Base-by-base conservation (phyloP, 148 eudicot species). In the Chenopodium quinoa region DNA sequence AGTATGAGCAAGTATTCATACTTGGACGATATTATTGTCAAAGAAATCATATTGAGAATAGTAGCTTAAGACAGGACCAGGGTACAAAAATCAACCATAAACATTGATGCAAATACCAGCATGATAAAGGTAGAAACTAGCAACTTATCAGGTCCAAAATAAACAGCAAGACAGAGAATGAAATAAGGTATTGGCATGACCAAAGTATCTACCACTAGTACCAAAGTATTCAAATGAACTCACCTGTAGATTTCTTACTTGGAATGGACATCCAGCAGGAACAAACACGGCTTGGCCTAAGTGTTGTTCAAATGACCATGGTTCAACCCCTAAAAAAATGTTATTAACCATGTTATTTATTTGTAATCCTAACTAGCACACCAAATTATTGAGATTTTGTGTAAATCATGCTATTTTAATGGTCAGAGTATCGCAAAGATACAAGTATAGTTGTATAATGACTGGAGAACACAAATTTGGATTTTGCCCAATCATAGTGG, bases 261-360 rank as follows among this genome's bases (percentile, higher is more conserved):
- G 99, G 82, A 91, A 92, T 68, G 97, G 95, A 86, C 98, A 93
- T 78, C 99, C 99, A 84, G 99, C 94, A 52, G 99, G 99, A 44
- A 95, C 84, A 84, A 93, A 95, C 52, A 95, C 93, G 75, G 99
- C 98, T 86, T 92, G 89, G 56, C 99, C 99, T n/a, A 92, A 44
- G 83, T 89, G 83, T 81, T 95, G 99, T 83, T 95, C 88, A 83
- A 95, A 92, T 64, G 98, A 88, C 98, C 99, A 95, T 29, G 99
- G 97, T 77, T 92, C 98, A 63, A 95, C 86, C 78, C 97, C 99
- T 95, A 87, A 75, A 34, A 73, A 83, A 71, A 66, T 65, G 58
- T 7, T 34, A 76, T 48, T 16, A 84, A 44, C 62, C 77, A 80
- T 4, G 37, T 48, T 47, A 32, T 23, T 13, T 32, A 27, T 0